Conservation (phyloP, 148 eudicot species). For the Tetragonia tetragonoides region DNA sequence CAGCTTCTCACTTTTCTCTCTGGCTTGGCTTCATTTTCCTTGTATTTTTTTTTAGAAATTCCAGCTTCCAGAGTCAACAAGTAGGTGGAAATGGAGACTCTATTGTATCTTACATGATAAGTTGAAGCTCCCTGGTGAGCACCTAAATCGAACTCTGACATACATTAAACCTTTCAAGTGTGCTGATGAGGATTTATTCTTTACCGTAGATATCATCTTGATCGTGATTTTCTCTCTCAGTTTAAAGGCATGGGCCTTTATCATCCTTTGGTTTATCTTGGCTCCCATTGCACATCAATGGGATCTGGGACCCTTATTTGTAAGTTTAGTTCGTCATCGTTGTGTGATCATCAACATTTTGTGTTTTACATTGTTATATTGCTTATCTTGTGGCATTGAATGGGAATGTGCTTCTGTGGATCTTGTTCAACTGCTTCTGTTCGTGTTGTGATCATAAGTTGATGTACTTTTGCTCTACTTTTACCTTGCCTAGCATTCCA, state of each 20-base stretch:
- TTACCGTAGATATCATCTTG: slow-evolving; percentile 73
- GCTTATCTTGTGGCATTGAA: neutral
- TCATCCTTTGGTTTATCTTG: slow-evolving; percentile 75
- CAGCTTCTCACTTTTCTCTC: slow-evolving; percentile 14
- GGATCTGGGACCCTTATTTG: slow-evolving; percentile 88
- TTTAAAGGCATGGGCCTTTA: slow-evolving; percentile 67
- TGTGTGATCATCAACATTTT: neutral
- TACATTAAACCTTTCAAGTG: neutral
- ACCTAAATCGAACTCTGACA: slow-evolving; percentile 6
- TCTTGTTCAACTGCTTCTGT: neutral
- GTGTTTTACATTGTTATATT: neutral
- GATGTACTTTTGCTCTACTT: neutral
- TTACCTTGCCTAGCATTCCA: neutral
- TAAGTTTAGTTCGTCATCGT: slow-evolving; percentile 38
- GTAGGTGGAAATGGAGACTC: slow-evolving; percentile 67
- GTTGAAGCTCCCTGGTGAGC: slow-evolving; percentile 75
- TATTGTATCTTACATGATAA: slow-evolving; percentile 56
- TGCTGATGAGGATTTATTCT: slow-evolving; percentile 31
- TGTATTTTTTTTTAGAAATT: slow-evolving; percentile 46
- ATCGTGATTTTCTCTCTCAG: slow-evolving; percentile 85
- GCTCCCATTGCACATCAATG: slow-evolving; percentile 88
- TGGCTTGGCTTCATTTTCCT: slow-evolving; percentile 15
- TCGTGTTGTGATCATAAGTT: neutral
- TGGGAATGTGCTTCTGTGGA: neutral
- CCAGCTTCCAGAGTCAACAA: slow-evolving; percentile 68